phyloP scores from a whole-genome alignment of 1,284 basidiomycete genomes.

The Mycena sp. region DNA sequence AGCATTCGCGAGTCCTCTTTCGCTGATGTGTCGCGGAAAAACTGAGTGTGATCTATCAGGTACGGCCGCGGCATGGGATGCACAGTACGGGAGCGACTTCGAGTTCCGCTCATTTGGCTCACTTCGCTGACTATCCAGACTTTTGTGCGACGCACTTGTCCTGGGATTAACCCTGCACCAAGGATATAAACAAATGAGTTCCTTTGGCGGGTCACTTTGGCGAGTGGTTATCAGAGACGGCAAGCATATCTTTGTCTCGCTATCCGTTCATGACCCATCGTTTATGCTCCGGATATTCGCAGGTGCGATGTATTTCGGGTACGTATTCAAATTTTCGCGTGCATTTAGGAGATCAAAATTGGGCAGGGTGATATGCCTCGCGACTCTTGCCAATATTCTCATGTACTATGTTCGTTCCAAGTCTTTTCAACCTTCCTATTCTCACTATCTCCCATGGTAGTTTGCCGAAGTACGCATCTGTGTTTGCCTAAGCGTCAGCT shows the following conservation, averaged over 20 bases:
- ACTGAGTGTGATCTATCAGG: neutral
- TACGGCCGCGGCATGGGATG: neutral
- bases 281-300: neutral
- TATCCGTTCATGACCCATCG: too few relatives aligned
- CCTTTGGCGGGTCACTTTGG: neutral
- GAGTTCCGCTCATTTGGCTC: neutral
- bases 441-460: too few relatives aligned
- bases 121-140: neutral
- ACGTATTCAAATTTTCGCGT: too few relatives aligned
- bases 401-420: too few relatives aligned
- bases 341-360: too few relatives aligned
- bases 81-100: neutral
- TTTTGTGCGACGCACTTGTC: neutral
- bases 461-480: too few relatives aligned
- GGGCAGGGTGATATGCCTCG: too few relatives aligned
- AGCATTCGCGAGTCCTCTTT: neutral
- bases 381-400: too few relatives aligned
- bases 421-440: too few relatives aligned
- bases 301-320: conserved; percentile 6
- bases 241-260: neutral
- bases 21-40: neutral
- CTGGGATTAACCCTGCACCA: neutral
- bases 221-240: neutral
- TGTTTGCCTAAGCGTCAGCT: too few relatives aligned
- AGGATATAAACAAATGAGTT: neutral